These are phyloP conservation scores for Xylaria arbuscula DNA, from an alignment of 2,329 filamentous ascomycete genomes.

Conservation along the genomic window DNA sequence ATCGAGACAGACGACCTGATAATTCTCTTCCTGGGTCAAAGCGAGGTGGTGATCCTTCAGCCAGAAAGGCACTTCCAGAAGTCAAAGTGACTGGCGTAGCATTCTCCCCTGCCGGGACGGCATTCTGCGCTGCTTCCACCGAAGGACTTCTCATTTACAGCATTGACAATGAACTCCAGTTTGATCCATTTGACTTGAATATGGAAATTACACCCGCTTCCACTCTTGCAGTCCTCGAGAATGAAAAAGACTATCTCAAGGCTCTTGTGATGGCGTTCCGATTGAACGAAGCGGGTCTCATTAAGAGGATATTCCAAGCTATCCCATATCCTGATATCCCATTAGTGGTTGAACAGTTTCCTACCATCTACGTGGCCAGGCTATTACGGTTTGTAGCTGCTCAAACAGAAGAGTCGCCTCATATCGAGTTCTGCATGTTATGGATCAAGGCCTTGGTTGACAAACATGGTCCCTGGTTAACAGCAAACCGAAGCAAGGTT, in stretches of 20 bases:
- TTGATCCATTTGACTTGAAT: slow-evolving; percentile 96
- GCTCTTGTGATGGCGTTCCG: slow-evolving; percentile 97
- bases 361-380: slow-evolving; percentile 85
- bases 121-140: slow-evolving; percentile 94
- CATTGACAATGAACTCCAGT: slow-evolving; percentile 83
- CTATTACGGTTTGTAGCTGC: slow-evolving; percentile 88
- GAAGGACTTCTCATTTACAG: slow-evolving; percentile 95
- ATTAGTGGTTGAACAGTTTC: slow-evolving; percentile 82
- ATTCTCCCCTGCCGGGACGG: slow-evolving; percentile 87
- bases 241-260: slow-evolving; percentile 84
- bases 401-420: slow-evolving; percentile 88
- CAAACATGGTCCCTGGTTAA: slow-evolving; percentile 85
- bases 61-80: slow-evolving; percentile 79
- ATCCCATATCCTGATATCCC: slow-evolving; percentile 80
- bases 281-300: slow-evolving; percentile 84
- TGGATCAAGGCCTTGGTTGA: slow-evolving; percentile 90
- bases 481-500: slow-evolving; percentile 80
- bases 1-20: slow-evolving; percentile 86
- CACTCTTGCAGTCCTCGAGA: slow-evolving; percentile 75
- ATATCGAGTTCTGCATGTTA: slow-evolving; percentile 92
- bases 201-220: slow-evolving; percentile 91
- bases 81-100: slow-evolving; percentile 85
- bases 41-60: slow-evolving; percentile 83
- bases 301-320: slow-evolving; percentile 86
- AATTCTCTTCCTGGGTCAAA: slow-evolving; percentile 84